These are phyloP conservation scores for Saccharomycopsis hybrid DNA, from an alignment of 1,139 yeast genomes.

Conservation along the genomic window DNA sequence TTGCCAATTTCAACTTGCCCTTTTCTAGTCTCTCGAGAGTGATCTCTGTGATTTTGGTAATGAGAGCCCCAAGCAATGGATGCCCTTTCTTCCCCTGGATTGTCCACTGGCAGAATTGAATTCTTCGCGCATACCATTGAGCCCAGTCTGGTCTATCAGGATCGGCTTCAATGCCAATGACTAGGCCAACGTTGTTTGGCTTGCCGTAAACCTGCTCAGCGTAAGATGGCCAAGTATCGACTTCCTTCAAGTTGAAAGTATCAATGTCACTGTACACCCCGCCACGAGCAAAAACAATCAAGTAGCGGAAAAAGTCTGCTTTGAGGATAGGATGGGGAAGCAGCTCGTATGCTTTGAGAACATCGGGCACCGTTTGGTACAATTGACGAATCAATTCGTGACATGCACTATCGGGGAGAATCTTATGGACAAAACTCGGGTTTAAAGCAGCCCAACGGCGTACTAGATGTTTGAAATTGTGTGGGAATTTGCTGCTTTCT, in stretches of 20 bases:
- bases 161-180: conserved; percentile 87
- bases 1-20: conserved; percentile 28
- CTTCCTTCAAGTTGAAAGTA: conserved; percentile 56
- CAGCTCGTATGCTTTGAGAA: conserved; percentile 64
- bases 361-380: conserved; percentile 67
- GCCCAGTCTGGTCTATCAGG: conserved; percentile 81
- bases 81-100: conserved; percentile 83
- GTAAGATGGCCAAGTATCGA: conserved; percentile 53
- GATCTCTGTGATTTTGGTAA: conserved; percentile 71
- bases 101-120: conserved; percentile 81
- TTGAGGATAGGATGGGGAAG: conserved; percentile 77
- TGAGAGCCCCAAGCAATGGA: conserved; percentile 77
- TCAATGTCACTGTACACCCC: conserved; percentile 93
- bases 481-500: conserved; percentile 48
- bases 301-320: conserved; percentile 88
- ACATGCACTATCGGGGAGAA: conserved; percentile 68
- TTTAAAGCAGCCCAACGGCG: conserved; percentile 56
- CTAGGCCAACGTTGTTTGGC: conserved; percentile 54
- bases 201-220: conserved; percentile 30
- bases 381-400: conserved; percentile 55
- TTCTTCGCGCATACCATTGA: conserved; percentile 62
- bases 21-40: conserved; percentile 44
- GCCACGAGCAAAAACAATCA: conserved; percentile 81
- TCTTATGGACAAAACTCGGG: conserved; percentile 61
- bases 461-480: conserved; percentile 36